Evolutionary conservation across 2,329 filamentous ascomycete genomes (phyloP).

Genomic region (Stachybotrys elegans): DNA sequence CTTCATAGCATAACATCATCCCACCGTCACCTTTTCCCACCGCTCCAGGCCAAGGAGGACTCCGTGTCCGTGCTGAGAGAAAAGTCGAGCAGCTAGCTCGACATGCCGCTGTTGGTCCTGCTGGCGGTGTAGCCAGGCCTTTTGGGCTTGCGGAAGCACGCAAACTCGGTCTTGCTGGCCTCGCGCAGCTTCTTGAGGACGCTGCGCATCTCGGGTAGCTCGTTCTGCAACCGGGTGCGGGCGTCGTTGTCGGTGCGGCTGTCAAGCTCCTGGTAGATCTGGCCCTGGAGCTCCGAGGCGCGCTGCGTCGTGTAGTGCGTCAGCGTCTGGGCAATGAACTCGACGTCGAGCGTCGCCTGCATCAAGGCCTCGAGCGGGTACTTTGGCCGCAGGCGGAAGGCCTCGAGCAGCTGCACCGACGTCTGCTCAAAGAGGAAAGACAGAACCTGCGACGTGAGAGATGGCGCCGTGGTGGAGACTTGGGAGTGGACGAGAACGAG

Average conservation of each 20-base stretch:
- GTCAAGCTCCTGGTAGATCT: slow-evolving; percentile 90
- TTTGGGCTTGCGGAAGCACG: slow-evolving; percentile 70
- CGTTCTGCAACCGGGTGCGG: slow-evolving; percentile 71
- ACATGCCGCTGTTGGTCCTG: slow-evolving; percentile 27
- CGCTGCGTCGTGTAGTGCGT: slow-evolving; percentile 82
- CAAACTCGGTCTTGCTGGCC: slow-evolving; percentile 78
- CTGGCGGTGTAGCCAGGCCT: slow-evolving; percentile 28
- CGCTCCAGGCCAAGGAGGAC: not conserved
- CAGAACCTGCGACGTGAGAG: slow-evolving; percentile 75
- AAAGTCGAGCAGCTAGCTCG: slow-evolving; percentile 16
- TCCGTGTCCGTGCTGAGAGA: slow-evolving; percentile 2
- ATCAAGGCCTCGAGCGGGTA: slow-evolving; percentile 82
- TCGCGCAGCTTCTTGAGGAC: slow-evolving; percentile 81
- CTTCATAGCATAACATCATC: too few relatives aligned
- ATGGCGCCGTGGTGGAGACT: slow-evolving; percentile 71
- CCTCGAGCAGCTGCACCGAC: slow-evolving; percentile 72
- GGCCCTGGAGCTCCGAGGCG: slow-evolving; percentile 74
- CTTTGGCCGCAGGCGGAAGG: slow-evolving; percentile 62
- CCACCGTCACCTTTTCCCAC: not conserved
- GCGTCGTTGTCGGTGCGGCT: slow-evolving; percentile 84
- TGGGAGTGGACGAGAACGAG: slow-evolving; percentile 91
- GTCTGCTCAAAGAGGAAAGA: slow-evolving; percentile 82
- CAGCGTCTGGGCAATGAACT: slow-evolving; percentile 93
- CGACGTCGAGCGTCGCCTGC: slow-evolving; percentile 95
- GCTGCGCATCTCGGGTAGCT: slow-evolving; percentile 83